phyloP scores from a whole-genome alignment of 2,329 filamentous ascomycete genomes.

The Alternaria dauci region DNA sequence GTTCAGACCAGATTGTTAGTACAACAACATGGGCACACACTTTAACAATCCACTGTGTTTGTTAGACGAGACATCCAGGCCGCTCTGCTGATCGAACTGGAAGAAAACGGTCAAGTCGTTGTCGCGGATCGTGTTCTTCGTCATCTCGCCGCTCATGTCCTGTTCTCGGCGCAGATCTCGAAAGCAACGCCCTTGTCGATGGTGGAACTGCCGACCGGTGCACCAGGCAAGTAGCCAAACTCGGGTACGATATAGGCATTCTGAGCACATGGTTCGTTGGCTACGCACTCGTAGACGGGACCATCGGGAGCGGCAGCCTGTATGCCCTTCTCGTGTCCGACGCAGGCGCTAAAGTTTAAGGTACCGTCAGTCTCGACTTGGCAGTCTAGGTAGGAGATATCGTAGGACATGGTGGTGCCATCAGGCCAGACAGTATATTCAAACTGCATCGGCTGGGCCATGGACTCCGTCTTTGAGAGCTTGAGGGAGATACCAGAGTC shows the following conservation, averaged over 20 bases:
- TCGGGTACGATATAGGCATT: constrained; percentile 22
- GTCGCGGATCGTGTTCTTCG: neutral
- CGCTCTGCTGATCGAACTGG: neutral
- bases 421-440: constrained; percentile 24
- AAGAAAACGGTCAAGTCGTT: neutral
- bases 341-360: constrained; percentile 16
- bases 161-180: constrained; percentile 25
- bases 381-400: constrained; percentile 27
- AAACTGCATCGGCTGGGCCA: constrained; percentile 22
- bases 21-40: constrained; percentile 1
- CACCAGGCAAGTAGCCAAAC: constrained; percentile 17
- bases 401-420: constrained; percentile 18
- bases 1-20: neutral
- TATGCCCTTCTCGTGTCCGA: constrained; percentile 24
- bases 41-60: neutral
- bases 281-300: constrained; percentile 13
- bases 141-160: neutral
- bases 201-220: constrained; percentile 21
- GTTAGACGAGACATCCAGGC: neutral
- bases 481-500: constrained; percentile 22
- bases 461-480: constrained; percentile 12
- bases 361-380: constrained; percentile 15
- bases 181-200: constrained; percentile 22
- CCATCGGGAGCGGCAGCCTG: constrained; percentile 19
- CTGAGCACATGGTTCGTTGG: constrained; percentile 16